Percentiles rank a stretch among this genome's conserved stretches.
Conservation (phyloP, 2,329 filamentous ascomycete species). For the Aspergillus sclerotialis region DNA sequence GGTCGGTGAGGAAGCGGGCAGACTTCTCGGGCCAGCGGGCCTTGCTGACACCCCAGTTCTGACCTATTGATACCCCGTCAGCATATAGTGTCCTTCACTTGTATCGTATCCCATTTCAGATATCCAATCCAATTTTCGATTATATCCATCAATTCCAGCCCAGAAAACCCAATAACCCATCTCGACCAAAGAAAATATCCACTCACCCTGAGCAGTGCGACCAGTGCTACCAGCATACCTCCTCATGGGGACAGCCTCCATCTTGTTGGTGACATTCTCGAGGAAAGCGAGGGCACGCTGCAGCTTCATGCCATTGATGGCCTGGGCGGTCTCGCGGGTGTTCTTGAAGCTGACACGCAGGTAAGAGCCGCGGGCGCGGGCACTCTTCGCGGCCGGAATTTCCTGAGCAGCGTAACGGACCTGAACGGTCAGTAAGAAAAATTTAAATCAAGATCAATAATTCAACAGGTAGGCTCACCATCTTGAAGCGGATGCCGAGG, state of each 20-base stretch:
- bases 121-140: no score
- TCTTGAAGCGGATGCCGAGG: slow-evolving; percentile 40
- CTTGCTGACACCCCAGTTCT: slow-evolving; percentile 96
- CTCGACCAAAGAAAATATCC: slow-evolving; percentile 10
- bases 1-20: slow-evolving; percentile 92
- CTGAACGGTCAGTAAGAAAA: slow-evolving; percentile 40
- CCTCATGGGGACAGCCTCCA: slow-evolving; percentile 97
- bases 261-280: slow-evolving; percentile 95
- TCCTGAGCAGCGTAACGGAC: slow-evolving; percentile 94
- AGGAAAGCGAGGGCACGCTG: slow-evolving; percentile 93
- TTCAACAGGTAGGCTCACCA: slow-evolving; percentile 31
- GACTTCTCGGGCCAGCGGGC: slow-evolving; percentile 99
- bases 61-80: slow-evolving; percentile 56
- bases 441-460: no score
- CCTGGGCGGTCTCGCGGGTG: slow-evolving; percentile 98
- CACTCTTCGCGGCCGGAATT: slow-evolving; percentile 84
- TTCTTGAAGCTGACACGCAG: slow-evolving; percentile 99
- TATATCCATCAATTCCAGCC: slow-evolving; percentile 2
- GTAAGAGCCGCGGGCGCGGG: slow-evolving; percentile 96
- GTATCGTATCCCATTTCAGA: background rate
- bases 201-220: slow-evolving; percentile 95
- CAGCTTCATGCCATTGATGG: slow-evolving; percentile 98
- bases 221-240: slow-evolving; percentile 94
- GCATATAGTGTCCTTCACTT: slow-evolving; percentile 5
- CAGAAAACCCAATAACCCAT: no score